A percentile compares a stretch with the other conserved stretches of the same genome.
These are phyloP conservation scores for Chalciporus sp. DNA, from an alignment of 1,284 basidiomycete genomes.

Conservation along the genomic window DNA sequence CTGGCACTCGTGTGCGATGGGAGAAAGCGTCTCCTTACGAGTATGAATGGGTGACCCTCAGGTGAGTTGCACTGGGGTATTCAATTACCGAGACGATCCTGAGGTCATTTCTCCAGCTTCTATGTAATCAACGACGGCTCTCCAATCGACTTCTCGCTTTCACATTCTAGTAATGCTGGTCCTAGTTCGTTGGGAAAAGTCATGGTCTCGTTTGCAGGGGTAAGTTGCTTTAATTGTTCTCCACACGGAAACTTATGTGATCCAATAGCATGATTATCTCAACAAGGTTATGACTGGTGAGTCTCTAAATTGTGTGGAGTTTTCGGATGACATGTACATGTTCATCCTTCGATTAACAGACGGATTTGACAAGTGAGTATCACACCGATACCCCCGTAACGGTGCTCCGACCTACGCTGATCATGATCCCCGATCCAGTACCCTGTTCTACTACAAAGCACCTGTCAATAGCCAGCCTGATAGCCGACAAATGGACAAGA, in stretches of 20 bases:
- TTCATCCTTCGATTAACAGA: neutral
- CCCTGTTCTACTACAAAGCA: neutral
- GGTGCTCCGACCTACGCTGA: too few species aligned
- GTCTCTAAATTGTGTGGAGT: neutral
- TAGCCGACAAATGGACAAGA: too few species aligned
- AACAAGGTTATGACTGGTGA: neutral
- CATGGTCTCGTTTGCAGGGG: neutral
- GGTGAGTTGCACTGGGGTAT: too few species aligned
- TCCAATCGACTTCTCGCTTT: constrained; percentile 2
- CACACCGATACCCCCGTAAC: too few species aligned
- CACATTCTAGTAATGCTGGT: neutral
- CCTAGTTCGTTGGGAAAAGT: neutral
- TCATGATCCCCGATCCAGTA: neutral
- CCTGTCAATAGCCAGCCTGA: neutral
- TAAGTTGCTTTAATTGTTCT: neutral
- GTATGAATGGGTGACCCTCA: neutral
- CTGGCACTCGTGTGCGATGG: constrained; percentile 2
- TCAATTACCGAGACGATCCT: too few species aligned
- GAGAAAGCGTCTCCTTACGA: neutral
- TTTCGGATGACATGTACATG: too few species aligned
- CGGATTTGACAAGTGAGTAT: neutral
- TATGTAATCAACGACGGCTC: constrained; percentile 3
- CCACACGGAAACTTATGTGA: too few species aligned
- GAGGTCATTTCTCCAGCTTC: neutral
- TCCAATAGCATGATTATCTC: too few species aligned